Base-by-base conservation (phyloP, 1,284 basidiomycete species). In the Marasmius sp. region DNA sequence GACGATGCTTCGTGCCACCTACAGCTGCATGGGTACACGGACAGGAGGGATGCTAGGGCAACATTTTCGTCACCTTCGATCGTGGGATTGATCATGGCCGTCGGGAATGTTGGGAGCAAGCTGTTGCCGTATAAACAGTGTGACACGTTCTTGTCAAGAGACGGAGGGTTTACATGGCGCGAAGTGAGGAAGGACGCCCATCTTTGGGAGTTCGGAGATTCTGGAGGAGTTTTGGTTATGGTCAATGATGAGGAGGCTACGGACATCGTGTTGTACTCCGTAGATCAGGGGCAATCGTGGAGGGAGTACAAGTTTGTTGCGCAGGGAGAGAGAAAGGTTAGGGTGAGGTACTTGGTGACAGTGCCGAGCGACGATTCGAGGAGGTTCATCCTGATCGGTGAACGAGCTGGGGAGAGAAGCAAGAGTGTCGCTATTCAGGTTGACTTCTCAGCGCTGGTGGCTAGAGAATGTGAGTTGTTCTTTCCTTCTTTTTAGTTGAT, bases 131-230 rank as follows among this genome's bases (percentile, higher is more conserved):
- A 99, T 76, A 84, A 81, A 2, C 92, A 98, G 49, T 91, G 90
- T 65, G 97, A 98, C 75, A 97, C 95, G 0, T 99, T 98, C 87
- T 83, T 99, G 45, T 95, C 93, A 51, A 92, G 97, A 2, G 95
- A 99, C 70, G 97, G 90, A 6, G 97, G 97, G 7, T 98, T 98
- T 77, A 95, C 93, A 0, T 99, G 97, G 97, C 89, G 97, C 72
- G 97, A 99, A 77, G 92, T 99, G 2, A 94, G 95, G 79, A 99
- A 99, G 74, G 96, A 97, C 69, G 96, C 97, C 0, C 93, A 98
- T 72, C 83, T 97, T 58, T 99, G 95, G 95, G 95, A 97, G 72
- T 98, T 95, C 70, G 97, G 97, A 41, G 97, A 99, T 77, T 97
- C 94, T 1, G 97, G 97, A 8, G 95, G 95, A 0, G 84, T 99